These are phyloP conservation scores for Rosa chinensis DNA, from an alignment of 306 rosid species.

Conservation along the genomic window DNA sequence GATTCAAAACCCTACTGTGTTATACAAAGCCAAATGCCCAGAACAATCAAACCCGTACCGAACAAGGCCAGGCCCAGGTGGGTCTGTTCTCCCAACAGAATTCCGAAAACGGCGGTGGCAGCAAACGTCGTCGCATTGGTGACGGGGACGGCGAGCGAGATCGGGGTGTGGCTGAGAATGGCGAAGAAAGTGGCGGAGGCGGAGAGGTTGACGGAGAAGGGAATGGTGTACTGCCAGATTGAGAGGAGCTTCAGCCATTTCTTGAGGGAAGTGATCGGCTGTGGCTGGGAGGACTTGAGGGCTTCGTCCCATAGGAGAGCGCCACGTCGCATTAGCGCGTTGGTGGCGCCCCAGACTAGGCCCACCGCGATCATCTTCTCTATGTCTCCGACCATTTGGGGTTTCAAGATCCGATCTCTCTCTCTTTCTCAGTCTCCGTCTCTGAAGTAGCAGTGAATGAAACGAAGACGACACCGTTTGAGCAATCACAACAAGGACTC, in stretches of 20 bases:
- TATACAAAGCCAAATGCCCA: constrained; percentile 77
- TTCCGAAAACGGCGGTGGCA: constrained; percentile 72
- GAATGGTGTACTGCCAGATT: constrained; percentile 83
- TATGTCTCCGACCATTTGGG: constrained; percentile 41
- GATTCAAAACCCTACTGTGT: constrained; percentile 6
- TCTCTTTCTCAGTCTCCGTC: neutral
- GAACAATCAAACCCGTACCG: constrained; percentile 67
- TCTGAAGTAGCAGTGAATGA: no score
- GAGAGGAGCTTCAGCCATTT: constrained; percentile 75
- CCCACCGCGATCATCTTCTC: constrained; percentile 92
- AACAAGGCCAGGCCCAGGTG: constrained; percentile 56
- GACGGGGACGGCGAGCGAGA: constrained; percentile 85
- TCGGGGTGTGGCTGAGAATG: constrained; percentile 73
- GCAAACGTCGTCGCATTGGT: constrained; percentile 94
- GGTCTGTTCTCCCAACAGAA: constrained; percentile 67
- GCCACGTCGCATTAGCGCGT: constrained; percentile 89
- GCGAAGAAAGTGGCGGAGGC: constrained; percentile 92
- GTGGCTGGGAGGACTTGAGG: constrained; percentile 42
- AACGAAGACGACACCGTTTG: no score
- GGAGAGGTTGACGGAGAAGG: constrained; percentile 70
- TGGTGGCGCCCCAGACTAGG: constrained; percentile 88
- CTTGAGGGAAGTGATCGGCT: constrained; percentile 29
- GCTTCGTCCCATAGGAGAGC: constrained; percentile 81
- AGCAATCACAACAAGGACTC: no score
- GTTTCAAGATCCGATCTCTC: constrained; percentile 3